Evolutionary conservation across 345 rosid genomes (phyloP), one percentile per base, ranked within the genome.

Genomic region (Gossypium ekmanianum): DNA sequence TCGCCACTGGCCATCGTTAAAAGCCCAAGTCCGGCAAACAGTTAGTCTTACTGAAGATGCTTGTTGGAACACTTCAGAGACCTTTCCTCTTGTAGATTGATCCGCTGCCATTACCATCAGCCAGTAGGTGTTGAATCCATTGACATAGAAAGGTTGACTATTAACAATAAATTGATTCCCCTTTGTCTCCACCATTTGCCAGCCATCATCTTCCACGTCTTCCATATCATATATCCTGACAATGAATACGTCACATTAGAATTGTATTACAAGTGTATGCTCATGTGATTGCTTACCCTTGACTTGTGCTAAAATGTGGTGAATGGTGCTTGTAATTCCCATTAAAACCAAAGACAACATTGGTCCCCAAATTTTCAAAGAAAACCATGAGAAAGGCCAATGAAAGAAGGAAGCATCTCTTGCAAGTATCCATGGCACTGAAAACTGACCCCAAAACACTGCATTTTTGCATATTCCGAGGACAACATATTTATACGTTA

Each of bases 81-180:
- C 93, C 83, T 91, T 93, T 68, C 88, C 90, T 81, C 93, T 88
- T 0, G 98, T 95, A 27, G 98, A 95, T 63, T 84, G 83, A 74
- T 95, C 98, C 13, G 96, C 98, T 20, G 98, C 94, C 69, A 95
- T 83, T 27, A 85, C 91, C 99, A 95, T 95, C 81, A 95, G 71
- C 99, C 97, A 95, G 84, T 91, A 93, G 44, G 99, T 93, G 80
- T 95, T 95, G 85, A 95, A 95, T 55, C 99, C 99, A 76, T 91
- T 95, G 13, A 95, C 89, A 74, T 93, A 95, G 81, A 93, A 95
- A 17, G 98, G 93, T 69, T 87, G 87, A 67, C 78, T 96, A 78
- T 88, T 85, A 12, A 90, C 75, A 67, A 84, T 79, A 81, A 95
- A 59, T 22, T 91, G 99, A 80, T 69, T 87, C 73, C 93, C 90